Percentiles rank a stretch among this genome's conserved stretches.
These are phyloP conservation scores for Breviolum minutum DNA, from an alignment of 73 alveolate species.

Conservation along the genomic window DNA sequence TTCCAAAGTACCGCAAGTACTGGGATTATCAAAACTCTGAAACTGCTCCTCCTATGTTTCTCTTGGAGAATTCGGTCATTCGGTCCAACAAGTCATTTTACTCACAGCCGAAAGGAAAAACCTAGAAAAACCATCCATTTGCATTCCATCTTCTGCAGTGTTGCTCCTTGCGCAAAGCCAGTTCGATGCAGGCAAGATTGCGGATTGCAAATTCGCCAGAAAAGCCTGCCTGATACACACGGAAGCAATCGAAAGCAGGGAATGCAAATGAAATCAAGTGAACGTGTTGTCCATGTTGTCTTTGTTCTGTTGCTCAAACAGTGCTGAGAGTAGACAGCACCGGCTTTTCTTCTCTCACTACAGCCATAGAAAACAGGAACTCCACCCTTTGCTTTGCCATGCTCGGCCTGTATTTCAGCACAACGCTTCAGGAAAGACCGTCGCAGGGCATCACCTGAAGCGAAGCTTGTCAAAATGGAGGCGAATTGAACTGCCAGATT, in stretches of 20 bases:
- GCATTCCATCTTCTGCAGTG: neutral
- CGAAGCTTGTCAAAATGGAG: too few species aligned
- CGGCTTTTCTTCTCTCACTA: neutral
- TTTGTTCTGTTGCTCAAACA: neutral
- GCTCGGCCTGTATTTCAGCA: conserved; percentile 62
- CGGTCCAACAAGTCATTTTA: too few species aligned
- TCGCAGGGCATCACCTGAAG: conserved; percentile 62
- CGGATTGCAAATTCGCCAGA: conserved; percentile 30
- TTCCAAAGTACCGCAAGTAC: neutral
- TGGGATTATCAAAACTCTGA: neutral
- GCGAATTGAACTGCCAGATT: too few species aligned
- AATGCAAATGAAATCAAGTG: neutral
- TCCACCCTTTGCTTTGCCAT: neutral
- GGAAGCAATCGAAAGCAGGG: neutral
- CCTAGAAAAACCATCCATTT: too few species aligned
- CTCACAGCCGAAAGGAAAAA: too few species aligned
- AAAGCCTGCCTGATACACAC: conserved; percentile 40
- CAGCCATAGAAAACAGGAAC: neutral
- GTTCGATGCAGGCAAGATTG: conserved; percentile 56
- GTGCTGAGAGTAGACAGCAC: too few species aligned
- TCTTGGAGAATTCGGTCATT: neutral
- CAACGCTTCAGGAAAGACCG: conserved; percentile 92
- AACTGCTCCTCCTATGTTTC: neutral
- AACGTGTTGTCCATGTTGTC: too few species aligned
- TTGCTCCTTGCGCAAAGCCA: conserved; percentile 74